A percentile compares a stretch with the other conserved stretches of the same genome.
These are phyloP conservation scores for Paraglomus brasilianum DNA, from an alignment of 192 early-diverging fungal species.

Conservation along the genomic window DNA sequence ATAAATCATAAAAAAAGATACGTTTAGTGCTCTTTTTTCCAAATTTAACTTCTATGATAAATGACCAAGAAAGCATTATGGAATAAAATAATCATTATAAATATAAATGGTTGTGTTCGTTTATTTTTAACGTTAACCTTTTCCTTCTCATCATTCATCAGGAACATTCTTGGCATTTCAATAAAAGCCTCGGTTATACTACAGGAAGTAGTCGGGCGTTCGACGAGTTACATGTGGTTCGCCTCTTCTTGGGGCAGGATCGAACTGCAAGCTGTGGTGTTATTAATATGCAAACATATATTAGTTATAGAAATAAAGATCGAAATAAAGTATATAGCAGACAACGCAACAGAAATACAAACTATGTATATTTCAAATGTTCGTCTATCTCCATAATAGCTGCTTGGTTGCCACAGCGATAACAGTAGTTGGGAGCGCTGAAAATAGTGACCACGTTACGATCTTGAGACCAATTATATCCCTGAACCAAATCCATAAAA, in stretches of 20 bases:
- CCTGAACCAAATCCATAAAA: slow-evolving; percentile 45
- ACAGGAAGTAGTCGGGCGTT: slow-evolving; percentile 99
- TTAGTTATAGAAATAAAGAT: too few species aligned
- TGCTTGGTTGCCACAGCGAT: slow-evolving; percentile 99
- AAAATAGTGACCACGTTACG: slow-evolving; percentile 99
- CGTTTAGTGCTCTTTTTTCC: too few species aligned
- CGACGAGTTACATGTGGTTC: slow-evolving; percentile 98
- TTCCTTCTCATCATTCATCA: too few species aligned
- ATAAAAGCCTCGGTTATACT: too few species aligned
- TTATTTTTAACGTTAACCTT: too few species aligned
- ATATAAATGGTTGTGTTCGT: too few species aligned
- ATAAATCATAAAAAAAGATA: too few species aligned
- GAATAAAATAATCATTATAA: too few species aligned
- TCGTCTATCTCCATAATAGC: slow-evolving; percentile 99
- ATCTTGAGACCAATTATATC: slow-evolving; percentile 99
- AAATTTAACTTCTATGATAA: too few species aligned
- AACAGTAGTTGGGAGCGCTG: slow-evolving; percentile 99
- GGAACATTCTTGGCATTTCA: too few species aligned
- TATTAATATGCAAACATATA: not conserved
- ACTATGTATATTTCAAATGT: slow-evolving; percentile 99
- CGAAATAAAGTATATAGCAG: too few species aligned
- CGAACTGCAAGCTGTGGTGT: slow-evolving; percentile 78
- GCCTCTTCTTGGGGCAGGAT: slow-evolving; percentile 88
- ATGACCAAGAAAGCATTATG: too few species aligned
- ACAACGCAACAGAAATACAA: slow-evolving; percentile 32